phyloP scores from a whole-genome alignment of 129 eudicot genomes.

The Saposhnikovia divaricata region DNA sequence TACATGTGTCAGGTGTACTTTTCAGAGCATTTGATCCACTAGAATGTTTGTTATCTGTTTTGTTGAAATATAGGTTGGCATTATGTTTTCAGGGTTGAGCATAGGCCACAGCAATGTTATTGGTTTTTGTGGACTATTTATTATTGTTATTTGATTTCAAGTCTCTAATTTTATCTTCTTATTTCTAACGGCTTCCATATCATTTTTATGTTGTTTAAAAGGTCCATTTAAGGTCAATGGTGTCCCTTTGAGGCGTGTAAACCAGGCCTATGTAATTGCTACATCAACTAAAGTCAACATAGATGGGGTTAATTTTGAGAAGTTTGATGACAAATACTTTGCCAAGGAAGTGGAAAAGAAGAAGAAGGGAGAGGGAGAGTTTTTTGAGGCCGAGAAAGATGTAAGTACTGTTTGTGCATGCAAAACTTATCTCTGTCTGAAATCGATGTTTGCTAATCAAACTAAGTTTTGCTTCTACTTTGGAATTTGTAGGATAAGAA shows the following conservation, averaged over 20 bases:
- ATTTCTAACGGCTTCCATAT: not conserved
- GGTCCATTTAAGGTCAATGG: constrained; percentile 80
- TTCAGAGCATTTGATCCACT: not conserved
- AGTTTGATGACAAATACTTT: constrained; percentile 58
- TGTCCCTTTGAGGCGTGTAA: constrained; percentile 70
- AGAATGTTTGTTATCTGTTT: not conserved
- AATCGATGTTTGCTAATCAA: not conserved
- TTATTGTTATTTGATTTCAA: not conserved
- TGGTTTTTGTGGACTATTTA: not conserved
- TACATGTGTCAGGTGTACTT: not conserved
- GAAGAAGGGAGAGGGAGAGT: constrained; percentile 58
- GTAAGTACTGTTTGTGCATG: constrained; percentile 16
- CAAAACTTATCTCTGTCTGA: not conserved
- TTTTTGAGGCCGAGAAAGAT: constrained; percentile 63
- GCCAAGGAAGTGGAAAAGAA: constrained; percentile 57
- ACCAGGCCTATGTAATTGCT: constrained; percentile 65
- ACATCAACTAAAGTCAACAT: constrained; percentile 65
- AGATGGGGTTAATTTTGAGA: constrained; percentile 40
- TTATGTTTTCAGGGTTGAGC: not conserved
- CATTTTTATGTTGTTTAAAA: constrained; percentile 2
- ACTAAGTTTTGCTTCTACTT: not conserved
- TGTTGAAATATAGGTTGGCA: not conserved
- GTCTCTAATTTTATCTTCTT: not conserved
- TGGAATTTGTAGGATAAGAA: constrained; percentile 37
- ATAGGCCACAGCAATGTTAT: not conserved